Percentiles rank a stretch among this genome's conserved stretches.
These are phyloP conservation scores for Flaveria bidentis DNA, from an alignment of 129 eudicot genomes.

Conservation along the genomic window DNA sequence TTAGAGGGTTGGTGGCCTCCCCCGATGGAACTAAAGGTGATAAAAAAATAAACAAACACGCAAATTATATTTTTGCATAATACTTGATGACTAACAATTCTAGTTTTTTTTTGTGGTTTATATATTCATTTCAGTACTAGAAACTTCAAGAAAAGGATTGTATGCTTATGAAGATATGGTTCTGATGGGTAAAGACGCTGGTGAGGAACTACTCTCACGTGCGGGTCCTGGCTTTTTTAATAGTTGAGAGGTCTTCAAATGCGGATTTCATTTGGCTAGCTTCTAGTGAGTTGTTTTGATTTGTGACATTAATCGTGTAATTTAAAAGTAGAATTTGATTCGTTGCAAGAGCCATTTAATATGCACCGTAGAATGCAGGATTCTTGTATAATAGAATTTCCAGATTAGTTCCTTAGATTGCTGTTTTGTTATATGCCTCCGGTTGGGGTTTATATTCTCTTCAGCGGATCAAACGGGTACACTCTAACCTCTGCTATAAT, in stretches of 20 bases:
- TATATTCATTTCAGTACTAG: constrained; percentile 51
- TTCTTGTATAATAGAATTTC: constrained; percentile 24
- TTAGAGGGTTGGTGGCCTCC: constrained; percentile 86
- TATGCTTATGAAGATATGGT: constrained; percentile 81
- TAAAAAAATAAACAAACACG: background rate
- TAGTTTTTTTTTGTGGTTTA: background rate
- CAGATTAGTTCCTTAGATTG: background rate
- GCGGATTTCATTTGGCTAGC: constrained; percentile 23
- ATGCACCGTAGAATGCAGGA: background rate
- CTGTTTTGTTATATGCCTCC: background rate
- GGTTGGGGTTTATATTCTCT: background rate
- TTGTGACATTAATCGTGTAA: background rate
- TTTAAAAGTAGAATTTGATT: constrained; percentile 28
- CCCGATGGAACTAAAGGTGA: constrained; percentile 89
- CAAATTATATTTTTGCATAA: background rate
- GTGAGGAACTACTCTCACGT: constrained; percentile 79
- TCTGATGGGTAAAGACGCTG: constrained; percentile 89
- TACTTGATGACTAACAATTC: constrained; percentile 2
- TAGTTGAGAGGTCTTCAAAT: constrained; percentile 38
- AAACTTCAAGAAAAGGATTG: constrained; percentile 74
- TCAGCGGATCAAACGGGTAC: background rate
- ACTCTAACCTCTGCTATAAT: too few species aligned
- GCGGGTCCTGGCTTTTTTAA: constrained; percentile 91
- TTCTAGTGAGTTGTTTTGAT: constrained; percentile 30
- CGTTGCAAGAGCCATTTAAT: background rate